Evolutionary conservation across 2,329 filamentous ascomycete genomes (phyloP).

Genomic region (Simplicillium aogashimaense): DNA sequence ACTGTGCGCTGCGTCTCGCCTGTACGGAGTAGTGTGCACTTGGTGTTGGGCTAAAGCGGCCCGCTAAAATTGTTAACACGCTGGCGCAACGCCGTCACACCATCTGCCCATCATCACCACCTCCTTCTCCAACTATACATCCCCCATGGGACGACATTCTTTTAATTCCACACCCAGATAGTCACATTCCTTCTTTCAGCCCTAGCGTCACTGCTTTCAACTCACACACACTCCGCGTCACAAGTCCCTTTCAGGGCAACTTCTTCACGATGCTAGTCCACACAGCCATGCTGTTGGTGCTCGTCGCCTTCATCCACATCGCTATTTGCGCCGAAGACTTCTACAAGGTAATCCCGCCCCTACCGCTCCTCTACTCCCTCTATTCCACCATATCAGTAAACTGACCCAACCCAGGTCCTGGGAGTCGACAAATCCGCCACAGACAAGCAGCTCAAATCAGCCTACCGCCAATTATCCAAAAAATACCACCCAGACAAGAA

Average conservation of each 20-base stretch:
- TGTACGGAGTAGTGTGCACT: too few relatives aligned
- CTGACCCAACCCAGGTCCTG: conserved; percentile 49
- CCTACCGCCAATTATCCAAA: conserved; percentile 86
- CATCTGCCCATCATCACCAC: neutral
- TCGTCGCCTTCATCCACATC: conserved; percentile 44
- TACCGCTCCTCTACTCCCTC: too few relatives aligned
- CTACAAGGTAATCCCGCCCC: conserved; percentile 61
- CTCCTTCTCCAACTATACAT: neutral
- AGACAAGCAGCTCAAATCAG: conserved; percentile 84
- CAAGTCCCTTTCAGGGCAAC: neutral
- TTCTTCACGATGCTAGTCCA: conserved; percentile 40
- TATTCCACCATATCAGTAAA: conserved; percentile 2
- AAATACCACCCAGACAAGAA: conserved; percentile 98
- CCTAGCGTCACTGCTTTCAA: conserved; percentile 1
- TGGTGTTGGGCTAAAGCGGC: too few relatives aligned
- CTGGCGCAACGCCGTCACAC: conserved; percentile 2
- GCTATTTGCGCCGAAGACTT: conserved; percentile 59
- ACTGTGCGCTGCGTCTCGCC: too few relatives aligned
- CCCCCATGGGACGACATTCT: neutral
- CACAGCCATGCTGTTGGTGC: conserved; percentile 37
- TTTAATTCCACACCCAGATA: neutral
- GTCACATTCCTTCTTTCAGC: neutral
- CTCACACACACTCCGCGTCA: neutral
- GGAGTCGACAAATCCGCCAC: conserved; percentile 70
- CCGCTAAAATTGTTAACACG: conserved; percentile 6